Evolutionary conservation across 2,329 filamentous ascomycete genomes (phyloP), one percentile per base, ranked within the genome.

Genomic region (Sclerotiophoma versabilis): DNA sequence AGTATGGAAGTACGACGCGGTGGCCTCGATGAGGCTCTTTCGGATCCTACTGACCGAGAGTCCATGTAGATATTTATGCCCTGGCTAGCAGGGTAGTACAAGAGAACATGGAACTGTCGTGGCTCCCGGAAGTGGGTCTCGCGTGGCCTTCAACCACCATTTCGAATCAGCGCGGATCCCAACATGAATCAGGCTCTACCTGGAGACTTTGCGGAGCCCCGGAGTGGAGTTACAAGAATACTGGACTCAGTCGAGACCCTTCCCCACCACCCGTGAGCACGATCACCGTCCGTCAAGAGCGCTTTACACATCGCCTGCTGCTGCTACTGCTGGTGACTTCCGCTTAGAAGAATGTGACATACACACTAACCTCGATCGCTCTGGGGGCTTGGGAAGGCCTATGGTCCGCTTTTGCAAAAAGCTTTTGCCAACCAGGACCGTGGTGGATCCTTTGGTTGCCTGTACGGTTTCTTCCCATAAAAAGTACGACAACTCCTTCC

Each of bases 121-220:
- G 22, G 9, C 25, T 42, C 27, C 45, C 37, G 20, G 14, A 27
- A 22, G 47, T 36, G 47, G 29, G 39, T 44, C 48, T 43, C 38
- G 38, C 38, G 48, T 44, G 39, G 48, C 32, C 20, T 19, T 34
- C 38, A 43, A 43, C 37, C 17, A 43, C 30, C 29, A 34, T 19
- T 14, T n/a, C n/a, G 20, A 9, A 26, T 34, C 22, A 50, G 23
- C 38, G 25, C 12, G 25, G 37, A 26, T 36, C 15, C 15, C 38
- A 17, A 12, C 15, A 19, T 42, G n/a, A 42, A 15, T 43, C 37
- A 27, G 29, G 17, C 17, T 47, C 30, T 27, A 27, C 32, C 30
- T 49, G 37, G 46, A 25, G 19, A 50, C 25, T 36, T 34, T 49
- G 39, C 38, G 23, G 43, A 27, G 37, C 6, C 27, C 36, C 17